These are phyloP conservation scores for Penicillium crustosum DNA, from an alignment of 2,329 filamentous ascomycete species.

Conservation along the genomic window DNA sequence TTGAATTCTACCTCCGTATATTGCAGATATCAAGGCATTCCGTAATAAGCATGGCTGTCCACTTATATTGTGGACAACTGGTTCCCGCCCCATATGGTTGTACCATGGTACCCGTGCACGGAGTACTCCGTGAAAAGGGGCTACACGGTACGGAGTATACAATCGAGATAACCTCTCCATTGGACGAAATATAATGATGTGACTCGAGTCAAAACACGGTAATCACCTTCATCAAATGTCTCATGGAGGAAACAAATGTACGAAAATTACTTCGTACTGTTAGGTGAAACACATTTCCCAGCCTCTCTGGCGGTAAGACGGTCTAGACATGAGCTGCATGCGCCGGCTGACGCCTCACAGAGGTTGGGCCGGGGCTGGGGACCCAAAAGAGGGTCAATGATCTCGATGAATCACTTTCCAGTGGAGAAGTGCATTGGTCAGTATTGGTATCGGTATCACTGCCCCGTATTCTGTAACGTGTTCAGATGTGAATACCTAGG, in stretches of 20 bases:
- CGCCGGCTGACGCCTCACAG: slow-evolving; percentile 4
- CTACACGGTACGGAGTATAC: no score
- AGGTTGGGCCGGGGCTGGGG: slow-evolving; percentile 13
- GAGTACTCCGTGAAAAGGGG: neutral
- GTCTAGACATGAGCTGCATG: slow-evolving; percentile 22
- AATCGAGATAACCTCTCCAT: neutral
- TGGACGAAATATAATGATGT: neutral
- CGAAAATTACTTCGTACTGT: neutral
- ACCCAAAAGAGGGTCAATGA: slow-evolving; percentile 8
- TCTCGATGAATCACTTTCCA: slow-evolving; percentile 11
- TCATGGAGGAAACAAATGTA: slow-evolving; percentile 2
- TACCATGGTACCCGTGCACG: neutral
- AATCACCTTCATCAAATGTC: neutral
- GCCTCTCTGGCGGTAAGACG: slow-evolving; percentile 6
- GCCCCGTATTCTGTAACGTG: neutral
- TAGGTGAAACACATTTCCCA: slow-evolving; percentile 2
- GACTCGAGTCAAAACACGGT: neutral
- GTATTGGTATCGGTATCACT: neutral
- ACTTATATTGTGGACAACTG: neutral
- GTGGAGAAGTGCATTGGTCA: slow-evolving; percentile 5
- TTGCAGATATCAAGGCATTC: no score
- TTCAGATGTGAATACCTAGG: neutral
- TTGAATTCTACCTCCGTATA: neutral
- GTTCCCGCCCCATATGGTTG: neutral
- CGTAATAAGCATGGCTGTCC: neutral